phyloP scores from a whole-genome alignment of 169 alveolate species.

The Plasmodium gonderi region DNA sequence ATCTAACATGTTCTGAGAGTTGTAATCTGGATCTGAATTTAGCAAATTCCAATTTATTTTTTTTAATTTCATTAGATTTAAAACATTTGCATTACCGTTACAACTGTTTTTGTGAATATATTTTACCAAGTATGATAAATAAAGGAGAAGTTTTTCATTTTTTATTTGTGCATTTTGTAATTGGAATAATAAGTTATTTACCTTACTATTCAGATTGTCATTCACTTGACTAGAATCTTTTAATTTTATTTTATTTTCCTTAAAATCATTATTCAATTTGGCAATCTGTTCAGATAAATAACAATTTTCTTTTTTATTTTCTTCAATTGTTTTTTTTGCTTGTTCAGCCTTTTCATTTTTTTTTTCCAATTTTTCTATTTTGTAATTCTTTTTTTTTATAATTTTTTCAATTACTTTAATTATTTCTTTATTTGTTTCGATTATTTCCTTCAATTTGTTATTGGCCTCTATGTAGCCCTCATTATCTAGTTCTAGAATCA shows the following conservation, averaged over 20 bases:
- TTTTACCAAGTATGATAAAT: conserved; percentile 45
- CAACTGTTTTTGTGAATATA: conserved; percentile 8
- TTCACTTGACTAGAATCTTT: conserved; percentile 26
- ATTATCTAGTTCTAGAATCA: conserved; percentile 62
- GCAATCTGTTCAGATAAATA: conserved; percentile 36
- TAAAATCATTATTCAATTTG: conserved; percentile 25
- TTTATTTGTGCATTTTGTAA: conserved; percentile 61
- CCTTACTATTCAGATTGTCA: conserved; percentile 56
- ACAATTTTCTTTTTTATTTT: conserved; percentile 58
- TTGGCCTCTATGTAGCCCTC: conserved; percentile 51
- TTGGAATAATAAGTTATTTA: conserved; percentile 41
- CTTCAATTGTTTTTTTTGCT: conserved; percentile 43
- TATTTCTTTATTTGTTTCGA: conserved; percentile 63
- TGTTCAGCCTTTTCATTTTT: conserved; percentile 50
- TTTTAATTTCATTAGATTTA: conserved; percentile 23
- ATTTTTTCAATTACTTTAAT: conserved; percentile 49
- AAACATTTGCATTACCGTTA: neutral
- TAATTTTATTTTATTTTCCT: conserved; percentile 52
- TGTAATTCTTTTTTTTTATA: conserved; percentile 41
- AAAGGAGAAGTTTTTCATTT: conserved; percentile 58
- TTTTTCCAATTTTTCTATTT: conserved; percentile 67
- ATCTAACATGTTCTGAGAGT: neutral
- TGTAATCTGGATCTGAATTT: neutral
- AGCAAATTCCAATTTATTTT: neutral
- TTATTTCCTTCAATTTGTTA: conserved; percentile 57